Base-by-base conservation (phyloP, 2,329 filamentous ascomycete genomes). In the Cyphellophora europaea region DNA sequence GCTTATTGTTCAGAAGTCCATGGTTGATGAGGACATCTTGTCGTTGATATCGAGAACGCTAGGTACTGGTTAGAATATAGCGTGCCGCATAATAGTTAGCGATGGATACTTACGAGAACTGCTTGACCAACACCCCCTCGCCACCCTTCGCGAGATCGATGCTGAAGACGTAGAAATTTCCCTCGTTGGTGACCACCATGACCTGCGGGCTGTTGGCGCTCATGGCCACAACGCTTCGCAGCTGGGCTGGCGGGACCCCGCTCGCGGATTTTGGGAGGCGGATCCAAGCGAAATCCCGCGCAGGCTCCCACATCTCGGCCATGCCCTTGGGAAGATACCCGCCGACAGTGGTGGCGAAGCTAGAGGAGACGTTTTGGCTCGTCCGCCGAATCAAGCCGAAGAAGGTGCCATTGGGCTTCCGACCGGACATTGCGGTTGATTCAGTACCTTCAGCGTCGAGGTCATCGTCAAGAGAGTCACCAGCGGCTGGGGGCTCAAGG, bases 121-220 rank as follows among this genome's bases (percentile, higher is more conserved):
- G 85, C 57, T 93, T 93, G 34, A 88, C 79, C 49, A 98, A 62
- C 32, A 82, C 84, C 0, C 91, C 91, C 61, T 98, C 91, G 15
- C 91, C 91, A 12, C 91, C 91, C 42, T 84, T 83, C 49, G 93
- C 88, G 66, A 98, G 75, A 56, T 98, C 88, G 36, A 98, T 87
- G 46, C 85, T 89, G 61, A 89, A 98, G 18, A 96, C 82, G 50
- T 91, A 94, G 53, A 95, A 96, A 15, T 81, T 81, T 6, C 91
- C 91, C 55, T 98, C 91, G 49, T 82, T 95, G 0, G 91, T 98
- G 11, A 95, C 88, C 0, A 96, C 85, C 88, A 98, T 96, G 32
- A 98, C 84, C 52, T 96, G 88, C 1, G 91, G 91, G 16, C 83
- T 88, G 54, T 79, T 93, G 52, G 81, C 91, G 55, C 85, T 94